Conservation (phyloP, 192 early-diverging fungal genomes). For the Coemansia sp. region DNA sequence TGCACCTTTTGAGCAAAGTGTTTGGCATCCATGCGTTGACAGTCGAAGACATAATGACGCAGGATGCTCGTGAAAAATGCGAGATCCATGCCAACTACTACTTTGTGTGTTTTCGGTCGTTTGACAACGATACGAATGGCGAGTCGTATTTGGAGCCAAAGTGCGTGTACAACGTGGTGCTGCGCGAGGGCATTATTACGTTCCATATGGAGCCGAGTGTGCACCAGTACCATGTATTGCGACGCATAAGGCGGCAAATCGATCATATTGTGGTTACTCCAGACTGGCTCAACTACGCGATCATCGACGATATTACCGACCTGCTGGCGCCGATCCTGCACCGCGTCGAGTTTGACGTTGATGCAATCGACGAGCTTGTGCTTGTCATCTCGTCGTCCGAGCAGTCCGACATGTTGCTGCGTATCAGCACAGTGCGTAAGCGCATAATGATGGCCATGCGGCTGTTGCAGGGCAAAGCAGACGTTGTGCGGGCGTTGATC, state of each 20-base stretch:
- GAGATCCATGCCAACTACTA: slow-evolving; percentile 74
- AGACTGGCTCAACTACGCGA: slow-evolving; percentile 96
- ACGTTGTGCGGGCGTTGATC: slow-evolving; percentile 73
- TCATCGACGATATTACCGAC: slow-evolving; percentile 95
- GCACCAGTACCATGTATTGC: slow-evolving; percentile 83
- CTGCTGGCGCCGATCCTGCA: slow-evolving; percentile 83
- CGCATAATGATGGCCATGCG: slow-evolving; percentile 69
- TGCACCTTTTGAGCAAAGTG: slow-evolving; percentile 64
- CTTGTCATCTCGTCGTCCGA: slow-evolving; percentile 90
- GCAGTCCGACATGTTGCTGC: slow-evolving; percentile 73
- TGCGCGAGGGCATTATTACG: slow-evolving; percentile 73
- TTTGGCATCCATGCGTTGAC: slow-evolving; percentile 81
- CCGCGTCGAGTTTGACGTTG: slow-evolving; percentile 91
- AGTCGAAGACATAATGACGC: slow-evolving; percentile 87
- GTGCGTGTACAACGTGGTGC: slow-evolving; percentile 65
- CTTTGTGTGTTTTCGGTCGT: slow-evolving; percentile 85
- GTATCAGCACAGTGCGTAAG: slow-evolving; percentile 73
- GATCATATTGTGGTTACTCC: slow-evolving; percentile 84
- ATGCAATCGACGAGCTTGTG: slow-evolving; percentile 92
- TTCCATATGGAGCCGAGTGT: slow-evolving; percentile 79
- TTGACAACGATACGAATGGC: slow-evolving; percentile 66
- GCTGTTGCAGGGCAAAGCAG: slow-evolving; percentile 68
- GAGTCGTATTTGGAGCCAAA: slow-evolving; percentile 65
- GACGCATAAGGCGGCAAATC: slow-evolving; percentile 80
- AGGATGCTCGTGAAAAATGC: slow-evolving; percentile 93